phyloP scores from a whole-genome alignment of 352 stramenopile species.

The Blastocystis sp. region DNA sequence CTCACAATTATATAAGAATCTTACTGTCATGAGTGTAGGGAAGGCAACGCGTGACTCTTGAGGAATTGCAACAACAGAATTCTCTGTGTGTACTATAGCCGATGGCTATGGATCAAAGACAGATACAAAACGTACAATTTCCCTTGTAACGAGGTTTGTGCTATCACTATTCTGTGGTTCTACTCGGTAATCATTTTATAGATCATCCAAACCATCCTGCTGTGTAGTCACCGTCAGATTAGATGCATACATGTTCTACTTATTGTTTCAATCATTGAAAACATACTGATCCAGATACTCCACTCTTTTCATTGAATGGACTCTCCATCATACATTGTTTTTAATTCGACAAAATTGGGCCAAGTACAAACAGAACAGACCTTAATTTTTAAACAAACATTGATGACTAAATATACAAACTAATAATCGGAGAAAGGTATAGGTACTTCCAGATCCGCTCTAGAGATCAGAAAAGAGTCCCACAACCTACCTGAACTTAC shows the following conservation, averaged over 20 bases:
- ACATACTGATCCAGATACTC: not conserved
- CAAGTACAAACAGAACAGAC: not conserved
- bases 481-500: not conserved
- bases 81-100: not conserved
- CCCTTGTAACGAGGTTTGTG: not conserved
- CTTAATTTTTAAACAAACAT: not conserved
- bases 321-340: slow-evolving; percentile 3
- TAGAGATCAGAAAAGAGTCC: not conserved
- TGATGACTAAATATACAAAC: not conserved
- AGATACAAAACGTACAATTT: not conserved
- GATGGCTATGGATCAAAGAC: not conserved
- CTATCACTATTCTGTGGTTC: not conserved
- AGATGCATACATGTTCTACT: slow-evolving; percentile 26
- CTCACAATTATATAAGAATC: not conserved
- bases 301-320: slow-evolving; percentile 35
- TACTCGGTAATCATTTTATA: not conserved
- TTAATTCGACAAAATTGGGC: not conserved
- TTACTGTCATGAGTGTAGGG: slow-evolving; percentile 13
- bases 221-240: not conserved
- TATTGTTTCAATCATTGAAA: not conserved
- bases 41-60: slow-evolving; percentile 30
- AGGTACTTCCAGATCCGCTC: slow-evolving; percentile 50
- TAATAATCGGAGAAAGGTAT: slow-evolving; percentile 41
- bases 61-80: not conserved
- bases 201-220: not conserved